Evolutionary conservation across 1,284 basidiomycete genomes (phyloP), one percentile per base, ranked within the genome.

Genomic region (Phylloporus sp.): DNA sequence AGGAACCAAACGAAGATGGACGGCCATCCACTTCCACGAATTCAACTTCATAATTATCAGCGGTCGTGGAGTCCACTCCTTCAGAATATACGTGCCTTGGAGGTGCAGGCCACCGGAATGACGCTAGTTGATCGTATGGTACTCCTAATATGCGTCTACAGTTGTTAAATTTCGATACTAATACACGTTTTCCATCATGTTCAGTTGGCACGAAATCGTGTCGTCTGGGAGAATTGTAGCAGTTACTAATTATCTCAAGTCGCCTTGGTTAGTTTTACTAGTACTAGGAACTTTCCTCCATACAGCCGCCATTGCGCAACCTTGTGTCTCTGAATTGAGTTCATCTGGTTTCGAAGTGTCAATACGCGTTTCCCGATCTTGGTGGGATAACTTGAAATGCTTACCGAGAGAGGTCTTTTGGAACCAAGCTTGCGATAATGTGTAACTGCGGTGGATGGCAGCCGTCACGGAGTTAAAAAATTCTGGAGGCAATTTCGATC

Each of bases 381-480:
- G 26, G 28, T 1, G 2, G 39, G 18, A 2, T n/a, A n/a, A n/a
- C n/a, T n/a, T n/a, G 60, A 29, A 31, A 70, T 5, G 15, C 6
- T 56, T 6, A 54, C 13, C 2, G 69, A 73, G n/a, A n/a, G n/a
- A n/a, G n/a, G n/a, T n/a, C n/a, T 0, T 49, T 40, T 28, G 2
- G 56, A 50, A 73, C 69, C 29, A 68, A 56, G 53, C 68, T 69
- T 3, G 50, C 13, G 22, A 70, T 60, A 18, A 70, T 18, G 20
- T 37, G 64, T 28, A 73, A 6, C 3, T 58, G 58, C 24, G 50
- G 54, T 1, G 49, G 60, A 37, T 15, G 6, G 10, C 12, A 8
- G 12, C n/a, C 2, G 0, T 18, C 18, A 15, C 24, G 4, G 46
- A 57, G 39, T 12, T 22, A 18, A 37, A 26, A 40, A 26, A 49